phyloP scores from a whole-genome alignment of 208 protist genomes.

The Wallacemonas sp. region DNA sequence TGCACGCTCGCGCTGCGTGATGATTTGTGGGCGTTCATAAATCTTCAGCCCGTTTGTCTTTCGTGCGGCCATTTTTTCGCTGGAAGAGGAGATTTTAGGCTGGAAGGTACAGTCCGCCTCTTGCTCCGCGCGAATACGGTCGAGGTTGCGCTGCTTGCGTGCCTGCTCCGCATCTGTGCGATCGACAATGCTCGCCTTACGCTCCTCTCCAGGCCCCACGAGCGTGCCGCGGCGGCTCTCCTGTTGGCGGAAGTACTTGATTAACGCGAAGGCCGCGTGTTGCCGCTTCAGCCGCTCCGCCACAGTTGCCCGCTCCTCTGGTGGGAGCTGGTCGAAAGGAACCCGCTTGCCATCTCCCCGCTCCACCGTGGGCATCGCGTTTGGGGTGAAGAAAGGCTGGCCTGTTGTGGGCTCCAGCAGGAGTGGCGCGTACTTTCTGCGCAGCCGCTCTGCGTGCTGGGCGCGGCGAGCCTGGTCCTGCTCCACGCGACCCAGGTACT shows the following conservation, averaged over 20 bases:
- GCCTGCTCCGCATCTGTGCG: constrained; percentile 28
- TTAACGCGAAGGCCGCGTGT: constrained; percentile 37
- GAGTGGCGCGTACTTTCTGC: constrained; percentile 28
- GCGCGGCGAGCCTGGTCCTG: constrained; percentile 41
- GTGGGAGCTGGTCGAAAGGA: constrained; percentile 37
- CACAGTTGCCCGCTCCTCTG: constrained; percentile 38
- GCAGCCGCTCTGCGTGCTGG: constrained; percentile 25
- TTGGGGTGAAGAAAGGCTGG: constrained; percentile 60
- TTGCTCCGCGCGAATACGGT: constrained; percentile 19
- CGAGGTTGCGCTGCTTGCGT: constrained; percentile 22
- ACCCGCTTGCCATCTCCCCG: constrained; percentile 42
- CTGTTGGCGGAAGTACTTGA: constrained; percentile 24
- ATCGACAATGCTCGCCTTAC: constrained; percentile 25
- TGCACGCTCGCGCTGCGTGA: constrained; percentile 9
- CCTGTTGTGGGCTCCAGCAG: constrained; percentile 31
- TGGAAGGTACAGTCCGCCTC: constrained; percentile 37
- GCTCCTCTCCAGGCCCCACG: constrained; percentile 4
- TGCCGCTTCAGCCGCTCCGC: constrained; percentile 26
- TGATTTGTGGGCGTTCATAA: constrained; percentile 29
- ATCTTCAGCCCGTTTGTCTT: constrained; percentile 36
- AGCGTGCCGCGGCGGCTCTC: constrained; percentile 7
- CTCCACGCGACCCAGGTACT: constrained; percentile 35
- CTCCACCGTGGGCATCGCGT: constrained; percentile 55
- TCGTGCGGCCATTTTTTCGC: constrained; percentile 26
- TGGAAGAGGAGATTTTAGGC: constrained; percentile 30